Evolutionary conservation across 2,329 filamentous ascomycete species (phyloP).

Genomic region (Daldinia sp.): DNA sequence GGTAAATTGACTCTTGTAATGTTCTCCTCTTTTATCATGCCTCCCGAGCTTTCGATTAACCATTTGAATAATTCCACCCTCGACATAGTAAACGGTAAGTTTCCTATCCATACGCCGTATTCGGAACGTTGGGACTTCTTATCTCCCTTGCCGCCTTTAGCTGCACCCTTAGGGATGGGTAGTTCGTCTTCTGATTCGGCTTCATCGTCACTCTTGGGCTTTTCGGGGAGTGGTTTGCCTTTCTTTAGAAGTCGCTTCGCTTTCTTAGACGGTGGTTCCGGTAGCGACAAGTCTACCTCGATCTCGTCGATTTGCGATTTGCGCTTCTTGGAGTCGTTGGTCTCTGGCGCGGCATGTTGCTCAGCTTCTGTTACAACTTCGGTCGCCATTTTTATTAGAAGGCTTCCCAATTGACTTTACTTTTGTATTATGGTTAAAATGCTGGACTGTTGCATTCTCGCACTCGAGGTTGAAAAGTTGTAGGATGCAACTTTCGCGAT

Average conservation of each 20-base stretch:
- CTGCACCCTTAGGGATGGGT: conserved; percentile 35
- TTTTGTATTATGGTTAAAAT: background rate
- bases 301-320: conserved; percentile 77
- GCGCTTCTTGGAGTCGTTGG: conserved; percentile 68
- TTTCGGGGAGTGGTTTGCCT: conserved; percentile 66
- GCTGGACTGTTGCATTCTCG: background rate
- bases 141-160: conserved; percentile 52
- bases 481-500: conserved; percentile 29
- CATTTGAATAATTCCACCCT: conserved; percentile 79
- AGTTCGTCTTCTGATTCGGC: conserved; percentile 49
- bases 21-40: conserved; percentile 69
- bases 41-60: conserved; percentile 76
- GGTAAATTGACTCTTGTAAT: conserved; percentile 90
- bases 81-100: conserved; percentile 84
- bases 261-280: conserved; percentile 95
- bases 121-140: conserved; percentile 71
- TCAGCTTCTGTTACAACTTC: conserved; percentile 23
- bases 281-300: conserved; percentile 87
- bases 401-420: background rate
- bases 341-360: conserved; percentile 7
- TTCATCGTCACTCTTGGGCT: conserved; percentile 53
- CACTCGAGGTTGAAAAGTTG: conserved; percentile 7
- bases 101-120: conserved; percentile 94
- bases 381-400: conserved; percentile 28
- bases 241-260: conserved; percentile 91